Evolutionary conservation across 148 eudicot species (phyloP), one percentile per base, ranked within the genome.

Genomic region (Chenopodium formosanum): DNA sequence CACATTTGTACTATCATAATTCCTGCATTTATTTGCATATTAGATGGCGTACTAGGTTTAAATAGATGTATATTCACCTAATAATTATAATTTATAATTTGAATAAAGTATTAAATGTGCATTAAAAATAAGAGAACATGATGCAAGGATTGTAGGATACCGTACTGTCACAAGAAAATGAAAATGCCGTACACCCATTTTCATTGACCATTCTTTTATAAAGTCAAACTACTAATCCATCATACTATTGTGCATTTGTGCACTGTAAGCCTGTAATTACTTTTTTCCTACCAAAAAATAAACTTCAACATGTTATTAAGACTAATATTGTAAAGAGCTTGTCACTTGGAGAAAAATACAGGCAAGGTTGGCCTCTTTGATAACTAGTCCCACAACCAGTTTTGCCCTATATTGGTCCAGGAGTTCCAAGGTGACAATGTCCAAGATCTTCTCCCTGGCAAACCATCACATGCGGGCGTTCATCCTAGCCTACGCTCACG

Each of bases 371-470:
- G 13, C 14, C 53, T 50, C 53, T 2, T 50, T 50, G 13, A 9
- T 62, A 7, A 7, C 10, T 22, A 62, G 5, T 62, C 12, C 66
- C 23, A 20, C 66, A 62, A 7, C 66, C 66, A 62, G 19, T 20
- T 20, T 22, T 27, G 0, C 66, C 66, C 25, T 62, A 62, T 60
- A 19, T 62, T 62, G 2, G 66, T 62, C 14, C n/a, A 4, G 25
- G 7, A 25, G 5, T 7, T 37, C 27, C 48, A 70, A 31, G 27
- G 13, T 37, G 5, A 70, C 40, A 12, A 12, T 48, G 27, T 47
- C 4, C 76, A 73, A 46, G 60, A 73, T 73, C 76, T 73, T 73
- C 76, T 73, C 76, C 76, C 48, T 73, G 76, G 76, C 76, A 73
- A 73, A 47, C 52, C 76, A 8, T 48, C 76, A 47, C 76, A 47